These are phyloP conservation scores for Dactylis glomerata DNA, from an alignment of 176 grass and related monocot genomes.

Conservation along the genomic window DNA sequence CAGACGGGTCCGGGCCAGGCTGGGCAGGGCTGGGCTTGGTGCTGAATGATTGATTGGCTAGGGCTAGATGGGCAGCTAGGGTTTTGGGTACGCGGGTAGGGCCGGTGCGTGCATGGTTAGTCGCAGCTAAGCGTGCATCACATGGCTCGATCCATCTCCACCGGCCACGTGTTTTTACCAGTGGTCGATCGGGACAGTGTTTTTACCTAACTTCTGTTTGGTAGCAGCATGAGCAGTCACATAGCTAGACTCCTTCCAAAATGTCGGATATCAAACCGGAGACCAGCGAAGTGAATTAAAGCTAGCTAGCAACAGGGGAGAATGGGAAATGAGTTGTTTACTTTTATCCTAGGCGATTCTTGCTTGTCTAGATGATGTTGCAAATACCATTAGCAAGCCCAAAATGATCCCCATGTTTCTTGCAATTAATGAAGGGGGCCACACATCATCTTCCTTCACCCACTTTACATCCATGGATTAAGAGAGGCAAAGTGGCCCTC, in stretches of 20 bases:
- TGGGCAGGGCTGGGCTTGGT: neutral
- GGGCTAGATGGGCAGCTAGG: neutral
- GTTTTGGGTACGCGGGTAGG: neutral
- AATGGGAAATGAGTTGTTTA: no score
- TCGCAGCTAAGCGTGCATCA: slow-evolving; percentile 15
- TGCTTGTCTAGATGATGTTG: neutral
- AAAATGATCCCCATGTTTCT: neutral
- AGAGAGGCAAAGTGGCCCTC: neutral
- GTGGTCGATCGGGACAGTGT: neutral
- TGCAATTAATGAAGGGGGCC: no score
- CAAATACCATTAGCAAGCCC: no score
- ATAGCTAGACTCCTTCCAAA: no score
- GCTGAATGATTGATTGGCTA: neutral
- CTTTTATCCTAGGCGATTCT: neutral
- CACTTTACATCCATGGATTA: neutral
- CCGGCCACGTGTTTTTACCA: neutral
- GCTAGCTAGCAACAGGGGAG: no score
- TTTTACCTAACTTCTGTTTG: neutral
- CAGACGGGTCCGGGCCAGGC: neutral
- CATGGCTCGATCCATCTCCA: neutral
- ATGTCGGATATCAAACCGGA: no score
- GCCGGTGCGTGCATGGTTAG: neutral
- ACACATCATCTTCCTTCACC: neutral
- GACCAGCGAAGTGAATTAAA: neutral
- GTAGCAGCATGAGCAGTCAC: neutral